A percentile compares a stretch with the other conserved stretches of the same genome.
These are phyloP conservation scores for Sugiyamaella sp. DNA, from an alignment of 1,139 yeast genomes.

Conservation along the genomic window DNA sequence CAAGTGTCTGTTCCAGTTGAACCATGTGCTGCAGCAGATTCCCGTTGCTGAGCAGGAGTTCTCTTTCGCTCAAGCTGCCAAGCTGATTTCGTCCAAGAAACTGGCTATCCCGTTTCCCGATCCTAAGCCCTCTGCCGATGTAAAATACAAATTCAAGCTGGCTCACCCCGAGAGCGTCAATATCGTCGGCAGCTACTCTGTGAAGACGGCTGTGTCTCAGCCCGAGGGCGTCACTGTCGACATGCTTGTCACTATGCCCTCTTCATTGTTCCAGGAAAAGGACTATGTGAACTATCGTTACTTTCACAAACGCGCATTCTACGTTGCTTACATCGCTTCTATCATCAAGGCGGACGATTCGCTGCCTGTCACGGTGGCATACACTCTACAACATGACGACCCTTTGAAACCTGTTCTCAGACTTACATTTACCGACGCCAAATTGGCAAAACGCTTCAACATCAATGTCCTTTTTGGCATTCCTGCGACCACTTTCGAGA, in stretches of 20 bases:
- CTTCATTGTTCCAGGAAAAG: slow-evolving; percentile 71
- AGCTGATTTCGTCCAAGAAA: slow-evolving; percentile 53
- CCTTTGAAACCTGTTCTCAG: slow-evolving; percentile 41
- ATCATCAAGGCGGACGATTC: slow-evolving; percentile 50
- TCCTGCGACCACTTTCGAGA: slow-evolving; percentile 70
- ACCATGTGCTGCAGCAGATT: slow-evolving; percentile 65
- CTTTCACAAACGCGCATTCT: slow-evolving; percentile 85
- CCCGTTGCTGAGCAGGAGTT: slow-evolving; percentile 59
- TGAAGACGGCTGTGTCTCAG: slow-evolving; percentile 73
- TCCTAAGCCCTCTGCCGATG: slow-evolving; percentile 71
- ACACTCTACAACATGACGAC: slow-evolving; percentile 52
- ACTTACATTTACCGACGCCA: slow-evolving; percentile 31
- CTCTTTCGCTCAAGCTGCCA: slow-evolving; percentile 54
- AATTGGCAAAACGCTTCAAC: slow-evolving; percentile 52
- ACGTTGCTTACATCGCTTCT: slow-evolving; percentile 67
- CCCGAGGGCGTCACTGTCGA: slow-evolving; percentile 73
- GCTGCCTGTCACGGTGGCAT: slow-evolving; percentile 52
- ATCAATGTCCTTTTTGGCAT: slow-evolving; percentile 74
- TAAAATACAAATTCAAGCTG: slow-evolving; percentile 72
- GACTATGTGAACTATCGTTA: slow-evolving; percentile 91
- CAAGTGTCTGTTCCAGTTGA: slow-evolving; percentile 73
- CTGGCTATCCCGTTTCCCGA: slow-evolving; percentile 76
- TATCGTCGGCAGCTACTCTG: slow-evolving; percentile 85
- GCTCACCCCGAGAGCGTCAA: slow-evolving; percentile 74
- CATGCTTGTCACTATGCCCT: slow-evolving; percentile 81